Evolutionary conservation across 2,329 filamentous ascomycete species (phyloP).

Genomic region (Trichoderma sp.): DNA sequence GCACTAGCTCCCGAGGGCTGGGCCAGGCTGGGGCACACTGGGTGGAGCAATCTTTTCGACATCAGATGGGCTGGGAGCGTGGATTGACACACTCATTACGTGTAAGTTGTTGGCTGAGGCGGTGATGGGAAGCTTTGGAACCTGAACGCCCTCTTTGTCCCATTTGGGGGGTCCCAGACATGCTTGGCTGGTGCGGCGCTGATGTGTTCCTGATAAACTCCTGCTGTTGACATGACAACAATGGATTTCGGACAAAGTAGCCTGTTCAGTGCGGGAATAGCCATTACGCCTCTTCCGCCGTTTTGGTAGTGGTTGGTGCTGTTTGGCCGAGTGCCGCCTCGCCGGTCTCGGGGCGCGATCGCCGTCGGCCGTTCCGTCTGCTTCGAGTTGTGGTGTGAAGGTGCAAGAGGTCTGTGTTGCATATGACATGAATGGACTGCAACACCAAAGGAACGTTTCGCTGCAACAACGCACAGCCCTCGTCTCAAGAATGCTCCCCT

Average conservation of each 20-base stretch:
- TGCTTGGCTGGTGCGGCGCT: neutral
- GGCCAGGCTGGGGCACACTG: conserved; percentile 30
- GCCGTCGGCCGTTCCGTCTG: conserved; percentile 17
- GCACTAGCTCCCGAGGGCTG: conserved; percentile 39
- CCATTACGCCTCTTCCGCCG: neutral
- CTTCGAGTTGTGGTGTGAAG: neutral
- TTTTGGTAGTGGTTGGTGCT: neutral
- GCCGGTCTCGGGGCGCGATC: conserved; percentile 20
- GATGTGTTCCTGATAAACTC: neutral
- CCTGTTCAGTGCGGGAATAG: no score
- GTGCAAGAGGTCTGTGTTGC: neutral
- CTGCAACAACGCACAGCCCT: neutral
- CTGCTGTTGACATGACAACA: neutral
- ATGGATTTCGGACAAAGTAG: no score
- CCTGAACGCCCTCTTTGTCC: no score
- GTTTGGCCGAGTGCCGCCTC: neutral
- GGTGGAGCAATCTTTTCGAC: conserved; percentile 35
- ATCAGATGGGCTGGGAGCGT: conserved; percentile 17
- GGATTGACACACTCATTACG: neutral
- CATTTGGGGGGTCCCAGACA: no score
- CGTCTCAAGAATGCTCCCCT: no score
- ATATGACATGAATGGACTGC: neutral
- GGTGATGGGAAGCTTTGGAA: neutral
- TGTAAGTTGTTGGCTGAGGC: neutral
- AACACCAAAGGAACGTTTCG: neutral